A percentile compares a stretch with the other conserved stretches of the same genome.
These are phyloP conservation scores for Aspergillus fructus DNA, from an alignment of 2,329 filamentous ascomycete species.

Conservation along the genomic window DNA sequence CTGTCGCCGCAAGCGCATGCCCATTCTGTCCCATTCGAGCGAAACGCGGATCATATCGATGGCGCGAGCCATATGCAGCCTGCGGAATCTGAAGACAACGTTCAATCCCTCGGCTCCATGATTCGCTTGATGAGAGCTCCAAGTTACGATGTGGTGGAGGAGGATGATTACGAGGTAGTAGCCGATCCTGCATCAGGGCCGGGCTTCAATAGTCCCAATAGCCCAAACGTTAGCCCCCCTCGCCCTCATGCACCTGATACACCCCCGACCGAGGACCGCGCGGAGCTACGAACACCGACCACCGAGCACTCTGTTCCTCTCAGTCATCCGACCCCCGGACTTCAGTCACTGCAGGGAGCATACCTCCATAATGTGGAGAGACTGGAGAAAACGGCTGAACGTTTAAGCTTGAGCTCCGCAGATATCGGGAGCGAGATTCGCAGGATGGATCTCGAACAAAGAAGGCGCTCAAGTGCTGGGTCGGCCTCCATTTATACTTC, in stretches of 20 bases:
- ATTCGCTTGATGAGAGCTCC: slow-evolving; percentile 39
- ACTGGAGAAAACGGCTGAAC: slow-evolving; percentile 49
- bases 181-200: slow-evolving; percentile 27
- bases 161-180: slow-evolving; percentile 45
- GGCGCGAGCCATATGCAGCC: slow-evolving; percentile 27
- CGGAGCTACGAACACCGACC: slow-evolving; percentile 36
- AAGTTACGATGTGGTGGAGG: slow-evolving; percentile 49
- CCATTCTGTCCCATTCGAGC: slow-evolving; percentile 26
- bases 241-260: slow-evolving; percentile 30
- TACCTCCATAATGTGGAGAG: slow-evolving; percentile 51
- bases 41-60: slow-evolving; percentile 33
- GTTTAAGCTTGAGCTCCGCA: slow-evolving; percentile 45
- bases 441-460: slow-evolving; percentile 47
- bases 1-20: slow-evolving; percentile 27
- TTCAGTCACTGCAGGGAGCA: slow-evolving; percentile 52
- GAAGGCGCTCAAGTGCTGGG: slow-evolving; percentile 38
- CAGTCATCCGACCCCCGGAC: slow-evolving; percentile 49
- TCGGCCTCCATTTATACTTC: slow-evolving; percentile 45
- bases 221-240: slow-evolving; percentile 20
- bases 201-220: slow-evolving; percentile 21
- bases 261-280: slow-evolving; percentile 7
- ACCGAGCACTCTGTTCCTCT: slow-evolving; percentile 44
- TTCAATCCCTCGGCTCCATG: slow-evolving; percentile 31
- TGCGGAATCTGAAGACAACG: slow-evolving; percentile 26
- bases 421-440: slow-evolving; percentile 48